Conservation (phyloP, 306 rosid genomes). For the Fragaria iinumae region DNA sequence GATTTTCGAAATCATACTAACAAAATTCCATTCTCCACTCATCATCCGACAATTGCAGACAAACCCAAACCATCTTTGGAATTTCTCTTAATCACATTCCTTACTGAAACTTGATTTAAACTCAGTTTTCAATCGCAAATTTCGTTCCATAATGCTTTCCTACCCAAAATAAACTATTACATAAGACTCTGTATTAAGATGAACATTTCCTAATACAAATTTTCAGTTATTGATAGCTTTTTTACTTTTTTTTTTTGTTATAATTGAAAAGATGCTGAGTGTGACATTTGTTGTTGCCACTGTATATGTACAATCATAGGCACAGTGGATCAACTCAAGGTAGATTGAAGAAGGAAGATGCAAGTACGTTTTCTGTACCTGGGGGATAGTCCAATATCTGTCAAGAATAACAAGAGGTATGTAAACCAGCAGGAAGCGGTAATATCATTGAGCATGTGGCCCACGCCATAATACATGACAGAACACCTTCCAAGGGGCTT, state of each 20-base stretch:
- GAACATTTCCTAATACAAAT: background rate
- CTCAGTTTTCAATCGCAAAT: background rate
- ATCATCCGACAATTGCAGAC: background rate
- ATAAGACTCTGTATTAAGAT: background rate
- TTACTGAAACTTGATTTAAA: background rate
- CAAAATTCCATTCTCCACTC: background rate
- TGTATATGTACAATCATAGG: background rate
- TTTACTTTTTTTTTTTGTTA: background rate
- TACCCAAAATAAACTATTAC: background rate
- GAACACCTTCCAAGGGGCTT: conserved; percentile 68
- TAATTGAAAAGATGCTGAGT: background rate
- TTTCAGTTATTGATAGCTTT: background rate
- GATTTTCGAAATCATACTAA: background rate
- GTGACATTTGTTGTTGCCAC: background rate
- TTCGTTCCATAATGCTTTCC: background rate
- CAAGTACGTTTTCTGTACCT: conserved; percentile 41
- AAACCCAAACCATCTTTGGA: background rate
- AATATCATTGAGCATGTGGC: conserved; percentile 98
- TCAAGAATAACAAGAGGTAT: conserved; percentile 77
- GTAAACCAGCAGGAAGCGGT: conserved; percentile 98
- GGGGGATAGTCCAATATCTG: conserved; percentile 85
- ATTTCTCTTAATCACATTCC: background rate
- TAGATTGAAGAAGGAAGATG: background rate
- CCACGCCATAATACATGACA: conserved; percentile 76
- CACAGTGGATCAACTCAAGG: background rate